A percentile compares a stretch with the other conserved stretches of the same genome.
These are phyloP conservation scores for Phoma sp. DNA, from an alignment of 2,329 filamentous ascomycete genomes.

Conservation along the genomic window DNA sequence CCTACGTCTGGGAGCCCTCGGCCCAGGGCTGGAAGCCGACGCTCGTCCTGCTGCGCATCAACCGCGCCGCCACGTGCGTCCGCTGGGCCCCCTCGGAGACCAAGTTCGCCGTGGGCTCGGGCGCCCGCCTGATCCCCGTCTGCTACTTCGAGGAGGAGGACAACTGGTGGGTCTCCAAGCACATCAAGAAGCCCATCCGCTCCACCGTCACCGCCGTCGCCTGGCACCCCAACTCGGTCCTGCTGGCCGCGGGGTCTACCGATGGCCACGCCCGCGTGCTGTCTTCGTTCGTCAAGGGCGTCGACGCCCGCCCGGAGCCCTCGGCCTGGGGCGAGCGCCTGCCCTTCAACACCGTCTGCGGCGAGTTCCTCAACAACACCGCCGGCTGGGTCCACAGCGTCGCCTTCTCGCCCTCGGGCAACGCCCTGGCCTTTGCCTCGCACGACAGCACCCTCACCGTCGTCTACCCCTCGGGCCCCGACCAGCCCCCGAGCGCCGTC, in stretches of 20 bases:
- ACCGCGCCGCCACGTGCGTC: conserved; percentile 93
- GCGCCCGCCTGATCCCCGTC: conserved; percentile 91
- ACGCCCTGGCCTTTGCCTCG: conserved; percentile 90
- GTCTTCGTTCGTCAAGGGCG: conserved; percentile 94
- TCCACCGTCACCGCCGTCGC: conserved; percentile 94
- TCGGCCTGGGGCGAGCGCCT: conserved; percentile 93
- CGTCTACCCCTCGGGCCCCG: conserved; percentile 89
- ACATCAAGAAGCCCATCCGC: conserved; percentile 97
- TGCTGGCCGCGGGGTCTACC: conserved; percentile 93
- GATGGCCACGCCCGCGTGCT: conserved; percentile 96
- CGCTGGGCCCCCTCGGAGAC: conserved; percentile 96
- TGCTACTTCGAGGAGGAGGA: conserved; percentile 99
- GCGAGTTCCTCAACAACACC: conserved; percentile 93
- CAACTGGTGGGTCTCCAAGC: conserved; percentile 99
- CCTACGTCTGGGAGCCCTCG: conserved; percentile 97
- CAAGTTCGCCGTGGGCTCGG: conserved; percentile 97
- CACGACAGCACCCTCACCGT: conserved; percentile 97
- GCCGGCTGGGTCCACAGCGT: conserved; percentile 96
- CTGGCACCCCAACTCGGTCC: conserved; percentile 97
- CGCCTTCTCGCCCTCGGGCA: conserved; percentile 88
- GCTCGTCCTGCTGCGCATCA: conserved; percentile 94
- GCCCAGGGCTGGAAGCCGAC: conserved; percentile 94
- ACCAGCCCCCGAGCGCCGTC: conserved; percentile 89
- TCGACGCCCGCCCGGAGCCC: conserved; percentile 84
- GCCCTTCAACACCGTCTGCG: conserved; percentile 98